These are phyloP conservation scores for Zymoseptoria ardabiliae DNA, from an alignment of 2,329 filamentous ascomycete species.

Conservation along the genomic window DNA sequence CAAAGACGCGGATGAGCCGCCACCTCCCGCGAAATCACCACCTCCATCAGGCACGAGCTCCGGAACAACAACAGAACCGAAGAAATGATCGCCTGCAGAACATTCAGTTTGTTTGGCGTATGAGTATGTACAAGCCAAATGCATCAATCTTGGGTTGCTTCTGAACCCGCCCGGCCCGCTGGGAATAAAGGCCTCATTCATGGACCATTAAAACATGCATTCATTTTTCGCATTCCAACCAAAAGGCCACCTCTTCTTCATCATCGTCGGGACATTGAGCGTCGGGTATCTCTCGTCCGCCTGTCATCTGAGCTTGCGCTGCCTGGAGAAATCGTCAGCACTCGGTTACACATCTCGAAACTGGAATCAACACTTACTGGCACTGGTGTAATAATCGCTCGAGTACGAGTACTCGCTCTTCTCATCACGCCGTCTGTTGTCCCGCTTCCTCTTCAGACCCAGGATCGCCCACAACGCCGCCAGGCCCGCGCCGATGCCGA, in stretches of 20 bases:
- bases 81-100: neutral
- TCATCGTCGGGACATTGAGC: slow-evolving; percentile 12
- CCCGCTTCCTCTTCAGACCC: slow-evolving; percentile 39
- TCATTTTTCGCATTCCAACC: neutral
- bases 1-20: slow-evolving; percentile 1
- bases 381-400: slow-evolving; percentile 41
- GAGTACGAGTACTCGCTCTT: slow-evolving; percentile 37
- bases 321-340: slow-evolving; percentile 15
- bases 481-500: slow-evolving; percentile 37
- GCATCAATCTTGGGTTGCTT: neutral
- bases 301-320: slow-evolving; percentile 21
- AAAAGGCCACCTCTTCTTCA: slow-evolving; percentile 3
- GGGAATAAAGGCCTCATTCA: neutral
- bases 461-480: slow-evolving; percentile 39
- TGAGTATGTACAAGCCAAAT: slow-evolving; percentile 6
- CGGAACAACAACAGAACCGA: neutral
- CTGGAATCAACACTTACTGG: slow-evolving; percentile 35
- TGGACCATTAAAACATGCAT: neutral
- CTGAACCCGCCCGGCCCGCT: neutral
- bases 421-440: slow-evolving; percentile 30
- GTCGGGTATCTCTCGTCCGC: slow-evolving; percentile 13
- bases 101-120: neutral
- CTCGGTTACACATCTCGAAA: neutral
- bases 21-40: neutral
- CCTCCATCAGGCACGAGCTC: neutral